Conservation (phyloP, 1,139 yeast species). For the Casaregolazyma suthepensis region DNA sequence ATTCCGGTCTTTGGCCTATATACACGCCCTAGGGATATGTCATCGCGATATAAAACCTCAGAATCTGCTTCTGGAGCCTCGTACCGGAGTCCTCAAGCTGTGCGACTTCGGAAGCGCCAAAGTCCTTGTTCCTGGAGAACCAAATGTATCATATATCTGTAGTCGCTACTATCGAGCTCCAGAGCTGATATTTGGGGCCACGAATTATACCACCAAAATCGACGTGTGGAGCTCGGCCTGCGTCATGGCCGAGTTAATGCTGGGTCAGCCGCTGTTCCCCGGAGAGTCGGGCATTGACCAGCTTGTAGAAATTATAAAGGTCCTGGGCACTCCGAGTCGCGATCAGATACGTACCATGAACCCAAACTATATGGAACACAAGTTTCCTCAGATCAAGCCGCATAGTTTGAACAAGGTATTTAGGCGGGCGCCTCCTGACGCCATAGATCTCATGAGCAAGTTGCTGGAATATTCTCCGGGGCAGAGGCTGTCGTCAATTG, state of each 20-base stretch:
- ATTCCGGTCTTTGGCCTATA: slow-evolving; percentile 83
- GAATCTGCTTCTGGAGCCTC: slow-evolving; percentile 82
- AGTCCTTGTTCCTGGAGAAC: slow-evolving; percentile 80
- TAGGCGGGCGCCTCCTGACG: slow-evolving; percentile 55
- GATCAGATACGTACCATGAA: slow-evolving; percentile 94
- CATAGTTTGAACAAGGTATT: slow-evolving; percentile 84
- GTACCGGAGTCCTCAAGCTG: slow-evolving; percentile 73
- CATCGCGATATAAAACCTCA: slow-evolving; percentile 98
- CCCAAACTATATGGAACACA: slow-evolving; percentile 95
- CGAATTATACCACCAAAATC: slow-evolving; percentile 91
- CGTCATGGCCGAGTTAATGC: slow-evolving; percentile 91
- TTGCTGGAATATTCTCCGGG: slow-evolving; percentile 73
- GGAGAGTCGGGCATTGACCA: slow-evolving; percentile 98
- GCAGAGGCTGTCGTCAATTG: slow-evolving; percentile 61
- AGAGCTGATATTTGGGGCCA: slow-evolving; percentile 84
- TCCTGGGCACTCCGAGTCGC: slow-evolving; percentile 89
- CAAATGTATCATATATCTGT: slow-evolving; percentile 93
- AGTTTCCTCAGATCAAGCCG: slow-evolving; percentile 92
- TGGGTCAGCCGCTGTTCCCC: slow-evolving; percentile 95
- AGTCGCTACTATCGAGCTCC: slow-evolving; percentile 96
- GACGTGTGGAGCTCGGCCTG: slow-evolving; percentile 95
- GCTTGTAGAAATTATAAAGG: slow-evolving; percentile 91
- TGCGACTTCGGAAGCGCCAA: slow-evolving; percentile 99
- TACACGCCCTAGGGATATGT: slow-evolving; percentile 87
- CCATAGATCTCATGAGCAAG: slow-evolving; percentile 54